These are phyloP conservation scores for Scleromitrula shiraiana DNA, from an alignment of 2,329 filamentous ascomycete species.

Conservation along the genomic window DNA sequence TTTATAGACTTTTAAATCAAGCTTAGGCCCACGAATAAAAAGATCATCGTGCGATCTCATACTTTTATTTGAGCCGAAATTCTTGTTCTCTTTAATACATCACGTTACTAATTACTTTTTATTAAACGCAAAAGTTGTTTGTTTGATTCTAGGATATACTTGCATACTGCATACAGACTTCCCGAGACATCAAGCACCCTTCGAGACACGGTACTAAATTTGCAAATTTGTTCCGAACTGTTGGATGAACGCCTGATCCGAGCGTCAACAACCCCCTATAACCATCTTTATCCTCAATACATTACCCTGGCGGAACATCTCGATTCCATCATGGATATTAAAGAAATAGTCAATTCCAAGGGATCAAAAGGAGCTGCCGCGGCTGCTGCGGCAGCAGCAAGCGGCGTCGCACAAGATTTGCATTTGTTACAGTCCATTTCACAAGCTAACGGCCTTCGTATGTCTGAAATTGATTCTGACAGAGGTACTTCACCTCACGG, in stretches of 20 bases:
- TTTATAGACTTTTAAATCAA: slow-evolving; percentile 6
- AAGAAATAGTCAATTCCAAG: slow-evolving; percentile 32
- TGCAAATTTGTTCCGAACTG: slow-evolving; percentile 18
- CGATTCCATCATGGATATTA: slow-evolving; percentile 29
- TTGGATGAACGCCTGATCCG: slow-evolving; percentile 28
- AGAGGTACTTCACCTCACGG: slow-evolving; percentile 30
- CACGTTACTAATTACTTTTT: slow-evolving; percentile 2
- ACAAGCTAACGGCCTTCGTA: slow-evolving; percentile 26
- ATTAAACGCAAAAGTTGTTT: neutral
- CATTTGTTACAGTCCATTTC: slow-evolving; percentile 30
- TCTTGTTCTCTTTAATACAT: neutral
- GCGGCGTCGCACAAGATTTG: slow-evolving; percentile 26
- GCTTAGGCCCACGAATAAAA: neutral
- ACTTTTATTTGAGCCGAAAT: neutral
- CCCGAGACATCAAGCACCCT: slow-evolving; percentile 25
- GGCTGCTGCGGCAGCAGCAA: slow-evolving; percentile 24
- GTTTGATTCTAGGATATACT: neutral
- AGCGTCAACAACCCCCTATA: slow-evolving; percentile 23
- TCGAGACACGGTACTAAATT: slow-evolving; percentile 18
- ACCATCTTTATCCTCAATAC: slow-evolving; percentile 10
- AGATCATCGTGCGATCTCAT: neutral
- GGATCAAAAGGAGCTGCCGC: slow-evolving; percentile 25
- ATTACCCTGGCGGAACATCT: neutral
- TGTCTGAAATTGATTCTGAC: slow-evolving; percentile 30
- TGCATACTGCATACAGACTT: slow-evolving; percentile 15